phyloP scores from a whole-genome alignment of 306 rosid genomes.

The Prunus mira region DNA sequence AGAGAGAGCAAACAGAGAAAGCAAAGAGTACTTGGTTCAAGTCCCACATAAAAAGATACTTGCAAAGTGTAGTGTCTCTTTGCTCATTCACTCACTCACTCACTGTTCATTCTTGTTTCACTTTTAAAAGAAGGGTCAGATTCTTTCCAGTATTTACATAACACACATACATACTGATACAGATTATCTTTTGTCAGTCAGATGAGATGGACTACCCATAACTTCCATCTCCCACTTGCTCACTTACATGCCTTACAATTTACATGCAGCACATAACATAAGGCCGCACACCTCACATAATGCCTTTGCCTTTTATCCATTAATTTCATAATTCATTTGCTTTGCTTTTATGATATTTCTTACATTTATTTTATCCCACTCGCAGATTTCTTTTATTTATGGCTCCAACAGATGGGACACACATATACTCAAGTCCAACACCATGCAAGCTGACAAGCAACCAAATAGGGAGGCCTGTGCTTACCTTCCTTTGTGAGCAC shows the following conservation, averaged over 20 bases:
- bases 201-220: background rate
- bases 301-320: no score
- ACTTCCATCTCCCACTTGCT: conserved; percentile 6
- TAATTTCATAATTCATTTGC: background rate
- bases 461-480: background rate
- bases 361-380: background rate
- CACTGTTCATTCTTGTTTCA: conserved; percentile 3
- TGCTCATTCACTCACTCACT: background rate
- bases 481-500: background rate
- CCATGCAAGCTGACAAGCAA: conserved; percentile 7
- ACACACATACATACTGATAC: background rate
- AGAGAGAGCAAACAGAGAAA: conserved; percentile 5
- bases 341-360: background rate
- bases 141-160: background rate
- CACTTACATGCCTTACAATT: background rate
- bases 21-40: background rate
- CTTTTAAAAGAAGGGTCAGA: background rate
- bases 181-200: background rate
- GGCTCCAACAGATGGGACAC: background rate
- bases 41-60: conserved; percentile 14
- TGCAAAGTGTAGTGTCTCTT: background rate
- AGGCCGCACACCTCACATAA: no score
- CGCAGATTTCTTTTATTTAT: background rate
- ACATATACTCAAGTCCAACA: background rate
- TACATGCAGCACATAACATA: no score